Conservation (phyloP, 331 rosid species). For the Erythrophleum ivorense region DNA sequence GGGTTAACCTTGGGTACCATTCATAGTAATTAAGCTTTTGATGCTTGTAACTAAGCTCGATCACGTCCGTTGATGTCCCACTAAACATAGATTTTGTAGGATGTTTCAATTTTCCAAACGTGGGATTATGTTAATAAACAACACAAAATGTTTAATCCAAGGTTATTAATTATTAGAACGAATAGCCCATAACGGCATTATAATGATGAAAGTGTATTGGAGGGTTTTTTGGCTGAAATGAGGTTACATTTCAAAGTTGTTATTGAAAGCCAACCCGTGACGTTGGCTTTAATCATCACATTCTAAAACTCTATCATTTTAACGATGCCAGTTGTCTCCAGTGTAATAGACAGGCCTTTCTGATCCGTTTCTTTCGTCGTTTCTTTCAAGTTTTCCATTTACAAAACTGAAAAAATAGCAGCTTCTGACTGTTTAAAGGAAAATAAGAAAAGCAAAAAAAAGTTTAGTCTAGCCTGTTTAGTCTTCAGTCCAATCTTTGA, state of each 20-base stretch:
- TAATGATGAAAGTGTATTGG: conserved; percentile 15
- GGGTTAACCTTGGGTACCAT: conserved; percentile 11
- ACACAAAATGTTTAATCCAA: conserved; percentile 7
- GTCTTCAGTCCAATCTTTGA: background rate
- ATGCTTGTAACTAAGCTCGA: background rate
- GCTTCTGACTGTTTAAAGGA: background rate
- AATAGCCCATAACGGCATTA: conserved; percentile 24
- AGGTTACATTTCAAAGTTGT: conserved; percentile 19
- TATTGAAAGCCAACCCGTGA: conserved; percentile 29
- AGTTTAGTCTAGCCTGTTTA: too few species aligned
- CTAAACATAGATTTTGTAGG: conserved; percentile 5
- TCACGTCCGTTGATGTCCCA: conserved; percentile 5
- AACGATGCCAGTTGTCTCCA: conserved; percentile 15
- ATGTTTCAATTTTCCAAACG: background rate
- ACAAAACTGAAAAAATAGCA: background rate
- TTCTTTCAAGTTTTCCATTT: background rate
- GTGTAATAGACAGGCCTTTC: background rate
- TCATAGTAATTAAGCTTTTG: conserved; percentile 23
- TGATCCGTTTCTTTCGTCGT: background rate
- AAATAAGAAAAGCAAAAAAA: too few species aligned
- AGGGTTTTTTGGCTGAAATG: background rate
- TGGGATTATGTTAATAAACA: background rate
- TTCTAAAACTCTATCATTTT: conserved; percentile 1
- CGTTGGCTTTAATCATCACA: conserved; percentile 18
- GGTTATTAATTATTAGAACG: background rate